phyloP scores from a whole-genome alignment of 2,329 filamentous ascomycete species.

The Trichoderma breve region DNA sequence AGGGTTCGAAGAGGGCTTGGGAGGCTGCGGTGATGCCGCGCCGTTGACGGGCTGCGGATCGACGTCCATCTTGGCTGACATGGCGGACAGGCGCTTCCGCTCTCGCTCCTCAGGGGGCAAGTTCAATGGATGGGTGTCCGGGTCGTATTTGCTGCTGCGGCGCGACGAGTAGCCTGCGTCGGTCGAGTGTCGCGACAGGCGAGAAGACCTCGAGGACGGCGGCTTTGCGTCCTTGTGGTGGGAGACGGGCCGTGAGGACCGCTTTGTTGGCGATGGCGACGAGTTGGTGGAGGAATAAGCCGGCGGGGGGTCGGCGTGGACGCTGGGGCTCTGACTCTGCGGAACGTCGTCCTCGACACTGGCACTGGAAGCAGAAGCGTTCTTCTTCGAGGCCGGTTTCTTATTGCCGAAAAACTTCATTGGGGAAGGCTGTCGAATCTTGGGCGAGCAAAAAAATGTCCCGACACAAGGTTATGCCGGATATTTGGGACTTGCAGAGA shows the following conservation, averaged over 20 bases:
- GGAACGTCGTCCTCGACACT: slow-evolving; percentile 38
- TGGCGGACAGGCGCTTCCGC: slow-evolving; percentile 69
- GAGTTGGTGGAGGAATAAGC: slow-evolving; percentile 29
- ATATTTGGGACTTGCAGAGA: slow-evolving; percentile 29
- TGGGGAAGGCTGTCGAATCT: slow-evolving; percentile 27
- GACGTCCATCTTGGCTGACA: slow-evolving; percentile 72
- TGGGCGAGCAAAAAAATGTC: slow-evolving; percentile 29
- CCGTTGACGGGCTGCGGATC: slow-evolving; percentile 62
- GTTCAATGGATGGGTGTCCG: slow-evolving; percentile 82
- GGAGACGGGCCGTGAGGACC: slow-evolving; percentile 32
- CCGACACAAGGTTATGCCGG: slow-evolving; percentile 43
- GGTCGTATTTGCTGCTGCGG: slow-evolving; percentile 57
- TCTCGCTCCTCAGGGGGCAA: slow-evolving; percentile 87
- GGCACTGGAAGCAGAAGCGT: slow-evolving; percentile 32
- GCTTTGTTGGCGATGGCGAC: slow-evolving; percentile 32
- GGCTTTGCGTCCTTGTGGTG: slow-evolving; percentile 29
- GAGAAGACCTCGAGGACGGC: slow-evolving; percentile 40
- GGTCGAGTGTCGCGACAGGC: slow-evolving; percentile 49
- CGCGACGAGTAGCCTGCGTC: slow-evolving; percentile 47
- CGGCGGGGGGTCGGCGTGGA: slow-evolving; percentile 36
- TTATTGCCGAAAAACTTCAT: slow-evolving; percentile 54
- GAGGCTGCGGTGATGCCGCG: slow-evolving; percentile 53
- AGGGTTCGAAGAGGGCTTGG: slow-evolving; percentile 29
- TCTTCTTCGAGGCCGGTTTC: slow-evolving; percentile 46
- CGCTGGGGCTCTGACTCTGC: slow-evolving; percentile 36